Conservation (phyloP, 2,329 filamentous ascomycete genomes). For the Pseudocercospora crystallina region DNA sequence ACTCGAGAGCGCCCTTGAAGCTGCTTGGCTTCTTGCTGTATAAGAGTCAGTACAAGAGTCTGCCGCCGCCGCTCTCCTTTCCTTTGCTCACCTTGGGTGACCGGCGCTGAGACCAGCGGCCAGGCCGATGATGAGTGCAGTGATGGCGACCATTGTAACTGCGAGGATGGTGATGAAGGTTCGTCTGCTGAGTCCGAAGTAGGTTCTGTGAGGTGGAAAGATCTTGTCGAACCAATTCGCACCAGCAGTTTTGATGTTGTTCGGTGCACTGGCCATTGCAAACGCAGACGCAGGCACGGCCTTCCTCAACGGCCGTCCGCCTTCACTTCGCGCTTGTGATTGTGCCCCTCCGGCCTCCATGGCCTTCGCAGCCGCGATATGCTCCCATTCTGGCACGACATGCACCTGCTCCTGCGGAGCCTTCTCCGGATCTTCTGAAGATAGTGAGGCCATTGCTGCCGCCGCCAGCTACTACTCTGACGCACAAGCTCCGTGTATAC, state of each 20-base stretch:
- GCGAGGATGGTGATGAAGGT: constrained; percentile 2
- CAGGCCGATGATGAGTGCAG: constrained; percentile 1
- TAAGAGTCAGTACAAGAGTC: too few species aligned
- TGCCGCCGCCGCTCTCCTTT: too few species aligned
- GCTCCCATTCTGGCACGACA: constrained; percentile 21
- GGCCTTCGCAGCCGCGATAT: constrained; percentile 13
- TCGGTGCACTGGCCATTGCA: neutral
- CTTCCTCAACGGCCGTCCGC: neutral
- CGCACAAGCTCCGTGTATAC: too few species aligned
- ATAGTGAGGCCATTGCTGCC: too few species aligned
- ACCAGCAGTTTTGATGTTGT: neutral
- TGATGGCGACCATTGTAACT: constrained; percentile 1
- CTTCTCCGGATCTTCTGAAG: constrained; percentile 1
- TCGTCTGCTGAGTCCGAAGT: neutral
- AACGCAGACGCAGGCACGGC: neutral
- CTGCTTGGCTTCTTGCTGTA: too few species aligned
- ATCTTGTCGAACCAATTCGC: constrained; percentile 1
- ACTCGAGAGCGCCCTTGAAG: too few species aligned
- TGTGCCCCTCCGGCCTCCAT: too few species aligned
- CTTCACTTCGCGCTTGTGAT: too few species aligned
- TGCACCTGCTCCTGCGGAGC: constrained; percentile 12
- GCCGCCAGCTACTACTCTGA: too few species aligned
- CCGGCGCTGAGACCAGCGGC: constrained; percentile 4
- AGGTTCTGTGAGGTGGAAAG: constrained; percentile 4
- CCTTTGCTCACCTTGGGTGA: too few species aligned